Base-by-base conservation (phyloP, 129 eudicot species). In the Lonicera japonica region DNA sequence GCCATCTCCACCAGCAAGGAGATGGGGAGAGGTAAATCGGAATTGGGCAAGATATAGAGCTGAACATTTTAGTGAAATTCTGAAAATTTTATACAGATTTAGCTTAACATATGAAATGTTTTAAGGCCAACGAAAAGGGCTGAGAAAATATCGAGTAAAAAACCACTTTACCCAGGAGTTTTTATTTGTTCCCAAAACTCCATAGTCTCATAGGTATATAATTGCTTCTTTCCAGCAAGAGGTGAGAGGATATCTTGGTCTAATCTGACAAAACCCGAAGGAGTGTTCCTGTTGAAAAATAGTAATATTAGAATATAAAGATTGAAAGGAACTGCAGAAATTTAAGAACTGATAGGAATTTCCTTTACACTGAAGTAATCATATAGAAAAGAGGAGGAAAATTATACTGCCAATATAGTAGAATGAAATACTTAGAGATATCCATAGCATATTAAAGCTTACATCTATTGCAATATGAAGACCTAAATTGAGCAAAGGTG, bases 101-200 rank as follows among this genome's bases (percentile, higher is more conserved):
- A n/a, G n/a, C n/a, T 14, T 14, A 14, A 50, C 1, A 50, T 50
- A 3, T n/a, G 1, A 11, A 47, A 24, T 64, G 61, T 55, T 17
- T 23, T 0, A 21, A 61, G 52, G 56, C 15, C 5, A 41, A 29
- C 12, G 57, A 9, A 61, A n/a, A n/a, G n/a, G n/a, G n/a, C n/a
- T 48, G 64, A 45, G 21, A 54, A 21, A 15, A 64, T 15, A 10
- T 21, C 47, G 17, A 36, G 22, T 6, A 29, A 8, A 56, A 48
- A 51, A 10, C 34, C 12, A 14, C 60, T 52, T 63, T 76, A 94
- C 99, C 92, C 99, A 51, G 99, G 96, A 63, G 92, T 80, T 70
- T 94, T 94, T 50, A 94, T 94, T 70, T 94, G 99, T 82, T 94
- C 95, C 99, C 99, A 94, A 80, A 88, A 94, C 69, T 94, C 99